Conservation (phyloP, 2,329 filamentous ascomycete genomes). For the Davidsoniella eucalypti region DNA sequence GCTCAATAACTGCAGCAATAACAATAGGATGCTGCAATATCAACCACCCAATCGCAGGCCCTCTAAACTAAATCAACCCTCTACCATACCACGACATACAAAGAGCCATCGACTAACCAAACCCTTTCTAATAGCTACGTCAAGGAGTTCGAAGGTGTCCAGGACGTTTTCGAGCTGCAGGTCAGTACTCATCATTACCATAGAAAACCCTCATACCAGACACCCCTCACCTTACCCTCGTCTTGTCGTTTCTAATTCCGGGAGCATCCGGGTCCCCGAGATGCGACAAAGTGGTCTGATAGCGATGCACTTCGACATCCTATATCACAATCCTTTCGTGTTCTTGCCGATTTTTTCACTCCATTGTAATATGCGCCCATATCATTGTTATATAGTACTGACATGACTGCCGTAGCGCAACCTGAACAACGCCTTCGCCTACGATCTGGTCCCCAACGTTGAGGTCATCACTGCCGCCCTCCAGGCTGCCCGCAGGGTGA, state of each 20-base stretch:
- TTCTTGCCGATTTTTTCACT: constrained; percentile 7
- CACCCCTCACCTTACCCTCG: neutral
- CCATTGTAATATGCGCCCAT: constrained; percentile 12
- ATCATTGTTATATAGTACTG: constrained; percentile 4
- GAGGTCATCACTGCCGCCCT: constrained; percentile 82
- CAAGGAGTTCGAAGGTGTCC: constrained; percentile 89
- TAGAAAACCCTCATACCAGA: neutral
- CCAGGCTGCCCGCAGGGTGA: constrained; percentile 85
- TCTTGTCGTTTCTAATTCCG: constrained; percentile 2
- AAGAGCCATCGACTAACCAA: constrained; percentile 6
- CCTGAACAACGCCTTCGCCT: constrained; percentile 98
- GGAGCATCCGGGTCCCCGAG: constrained; percentile 7
- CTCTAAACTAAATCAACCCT: neutral
- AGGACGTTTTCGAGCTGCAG: constrained; percentile 99
- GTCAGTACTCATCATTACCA: constrained; percentile 33
- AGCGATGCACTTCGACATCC: constrained; percentile 2
- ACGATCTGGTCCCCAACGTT: constrained; percentile 94
- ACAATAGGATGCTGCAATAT: neutral
- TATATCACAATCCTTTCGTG: neutral
- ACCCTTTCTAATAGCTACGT: constrained; percentile 55
- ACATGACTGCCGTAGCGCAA: constrained; percentile 44
- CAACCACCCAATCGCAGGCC: constrained; percentile 3
- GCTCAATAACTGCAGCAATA: neutral
- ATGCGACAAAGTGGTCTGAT: constrained; percentile 15
- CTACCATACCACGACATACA: neutral